A percentile compares a stretch with the other conserved stretches of the same genome.
phyloP scores from a whole-genome alignment of 2,329 filamentous ascomycete species.

The Colletotrichum limetticola region DNA sequence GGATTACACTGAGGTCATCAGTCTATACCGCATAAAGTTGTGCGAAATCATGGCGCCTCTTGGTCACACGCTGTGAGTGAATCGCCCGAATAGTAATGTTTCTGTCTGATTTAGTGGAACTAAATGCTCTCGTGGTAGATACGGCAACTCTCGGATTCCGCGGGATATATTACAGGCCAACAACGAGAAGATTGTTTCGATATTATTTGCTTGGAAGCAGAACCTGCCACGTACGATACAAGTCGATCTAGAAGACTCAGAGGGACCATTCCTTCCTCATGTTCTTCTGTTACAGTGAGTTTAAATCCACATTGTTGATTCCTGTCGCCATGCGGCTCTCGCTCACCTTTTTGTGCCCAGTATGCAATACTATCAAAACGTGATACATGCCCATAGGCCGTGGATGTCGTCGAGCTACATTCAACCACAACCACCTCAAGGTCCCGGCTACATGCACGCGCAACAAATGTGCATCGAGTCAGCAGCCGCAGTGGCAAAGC shows the following conservation, averaged over 20 bases:
- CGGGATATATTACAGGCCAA: conserved; percentile 33
- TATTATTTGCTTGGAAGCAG: conserved; percentile 38
- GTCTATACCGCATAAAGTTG: conserved; percentile 3
- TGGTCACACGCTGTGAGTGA: conserved; percentile 38
- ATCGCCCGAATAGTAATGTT: background rate
- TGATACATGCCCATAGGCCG: conserved; percentile 40
- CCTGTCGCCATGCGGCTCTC: background rate
- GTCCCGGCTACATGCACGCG: conserved; percentile 38
- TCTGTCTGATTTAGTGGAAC: background rate
- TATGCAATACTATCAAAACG: conserved; percentile 43
- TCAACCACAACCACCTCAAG: conserved; percentile 35
- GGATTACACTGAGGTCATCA: background rate
- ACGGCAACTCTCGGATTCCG: conserved; percentile 37
- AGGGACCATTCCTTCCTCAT: conserved; percentile 37
- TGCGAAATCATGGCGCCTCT: conserved; percentile 40
- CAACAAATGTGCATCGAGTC: conserved; percentile 39
- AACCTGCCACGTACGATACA: conserved; percentile 34
- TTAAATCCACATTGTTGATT: background rate
- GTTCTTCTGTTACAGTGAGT: conserved; percentile 40
- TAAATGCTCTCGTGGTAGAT: conserved; percentile 12
- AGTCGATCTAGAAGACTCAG: conserved; percentile 36
- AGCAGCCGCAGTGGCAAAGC: conserved; percentile 36
- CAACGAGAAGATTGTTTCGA: conserved; percentile 30
- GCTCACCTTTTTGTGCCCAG: conserved; percentile 17
- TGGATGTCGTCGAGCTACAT: conserved; percentile 41